Evolutionary conservation across 768 basidiomycete species (phyloP), one percentile per base, ranked within the genome.

Genomic region (Ramaria sp.): DNA sequence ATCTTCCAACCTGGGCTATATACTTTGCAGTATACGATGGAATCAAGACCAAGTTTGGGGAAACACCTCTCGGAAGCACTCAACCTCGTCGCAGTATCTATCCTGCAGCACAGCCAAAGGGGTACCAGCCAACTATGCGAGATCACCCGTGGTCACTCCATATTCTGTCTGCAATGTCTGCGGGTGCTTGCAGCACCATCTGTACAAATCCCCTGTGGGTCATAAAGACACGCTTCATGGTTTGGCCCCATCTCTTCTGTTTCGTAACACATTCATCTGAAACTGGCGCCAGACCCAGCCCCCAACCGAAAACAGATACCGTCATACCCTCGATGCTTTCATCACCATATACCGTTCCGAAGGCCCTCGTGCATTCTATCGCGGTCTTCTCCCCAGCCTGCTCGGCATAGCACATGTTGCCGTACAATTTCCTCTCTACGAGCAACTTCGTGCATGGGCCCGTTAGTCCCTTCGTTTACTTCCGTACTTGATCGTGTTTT

Each of bases 141-240:
- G 87, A 90, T 60, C 88, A 89, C 63, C 81, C 87, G 2, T 90
- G 88, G 89, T 75, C 82, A 4, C 70, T 90, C 5, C 95, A 99
- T 61, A 88, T 99, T 57, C 66, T 91, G 5, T 95, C 96, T 5
- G 94, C 96, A 5, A 97, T 99, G 95, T 75, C 80, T 42, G 96
- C 95, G 1, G 96, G 96, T 12, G 94, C 90, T 5, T 74, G 85
- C 18, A 94, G 95, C 63, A 96, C 96, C 5, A 80, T 91, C 50
- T 85, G 85, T 63, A 98, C 96, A 24, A 97, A 91, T 69, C 96
- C 96, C 0, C 68, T 99, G 6, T 99, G 96, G 96, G 92, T 99
- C 39, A 93, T 99, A 68, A 98, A 97, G 73, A 98, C 95, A 22
- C 82, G 96, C 27, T 97, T 98, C 71, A 98, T 98, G 96, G 95